Base-by-base conservation (phyloP, 306 rosid genomes). In the Canavalia ensiformis region DNA sequence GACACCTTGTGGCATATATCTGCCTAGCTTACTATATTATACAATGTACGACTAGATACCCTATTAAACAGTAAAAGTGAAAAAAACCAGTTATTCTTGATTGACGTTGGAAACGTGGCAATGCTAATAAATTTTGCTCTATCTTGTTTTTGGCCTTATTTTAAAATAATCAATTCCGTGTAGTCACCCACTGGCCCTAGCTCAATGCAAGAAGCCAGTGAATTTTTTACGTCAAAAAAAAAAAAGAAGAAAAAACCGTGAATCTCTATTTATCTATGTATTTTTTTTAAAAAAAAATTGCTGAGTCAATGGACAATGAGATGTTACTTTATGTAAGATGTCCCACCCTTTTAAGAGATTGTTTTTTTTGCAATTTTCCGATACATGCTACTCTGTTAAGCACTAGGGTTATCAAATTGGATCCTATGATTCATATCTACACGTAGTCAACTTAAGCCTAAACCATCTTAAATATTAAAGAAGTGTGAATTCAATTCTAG, bases 271-370 rank as follows among this genome's bases (percentile, higher is more conserved):
- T 44, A 13, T 64, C 5, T 31, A 78, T 68, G 69, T 35, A 29
- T 28, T 31, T 35, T 8, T 6, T 12, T n/a, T n/a, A n/a, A n/a
- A n/a, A n/a, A 49, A 12, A 12, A 68, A 35, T 30, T 31, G 55
- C 34, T 63, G 65, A 55, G 79, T 68, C 11, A 67, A 51, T 68
- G 82, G 89, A 80, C 81, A 83, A 65, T 42, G 69, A 80, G 72
- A 76, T 83, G 84, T 57, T 79, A 77, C 85, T 80, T 80, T 76
- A 80, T 69, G 28, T 44, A 62, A 79, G 78, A 74, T 80, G 87
- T 73, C 86, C 85, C 87, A 3, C 77, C 59, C 78, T 65, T 80
- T 50, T 66, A 66, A 80, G 83, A 42, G 86, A 80, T 49, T 76
- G 46, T 76, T 83, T 72, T 42, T 56, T 83, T 83, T 79, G 80